These are phyloP conservation scores for Trichoderma atroviride DNA, from an alignment of 2,329 filamentous ascomycete genomes.

Conservation along the genomic window DNA sequence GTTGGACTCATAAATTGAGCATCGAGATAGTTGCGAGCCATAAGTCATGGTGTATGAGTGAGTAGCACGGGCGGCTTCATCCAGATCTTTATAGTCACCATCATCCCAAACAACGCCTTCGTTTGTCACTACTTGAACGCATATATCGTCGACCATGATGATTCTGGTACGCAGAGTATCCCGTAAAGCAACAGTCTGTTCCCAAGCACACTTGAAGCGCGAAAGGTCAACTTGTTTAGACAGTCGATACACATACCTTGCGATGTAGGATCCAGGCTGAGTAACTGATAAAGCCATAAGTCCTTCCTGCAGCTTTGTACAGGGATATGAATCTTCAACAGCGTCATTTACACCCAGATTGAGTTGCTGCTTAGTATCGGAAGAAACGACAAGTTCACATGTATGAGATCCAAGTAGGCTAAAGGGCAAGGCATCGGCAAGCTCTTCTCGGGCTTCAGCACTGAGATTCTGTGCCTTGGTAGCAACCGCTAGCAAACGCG, in stretches of 20 bases:
- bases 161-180: constrained; percentile 28
- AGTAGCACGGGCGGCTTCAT: neutral
- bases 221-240: constrained; percentile 30
- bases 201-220: constrained; percentile 38
- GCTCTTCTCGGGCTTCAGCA: neutral
- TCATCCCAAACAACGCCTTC: neutral
- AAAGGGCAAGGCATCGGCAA: neutral
- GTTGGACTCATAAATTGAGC: constrained; percentile 2
- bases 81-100: neutral
- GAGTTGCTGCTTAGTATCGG: neutral
- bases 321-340: constrained; percentile 43
- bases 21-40: constrained; percentile 19
- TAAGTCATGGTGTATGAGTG: constrained; percentile 15
- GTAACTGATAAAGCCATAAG: constrained; percentile 42
- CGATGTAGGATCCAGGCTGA: constrained; percentile 41
- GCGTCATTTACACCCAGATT: neutral
- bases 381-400: neutral
- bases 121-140: constrained; percentile 26
- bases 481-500: constrained; percentile 17
- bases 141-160: constrained; percentile 11
- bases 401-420: neutral
- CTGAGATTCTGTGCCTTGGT: neutral
- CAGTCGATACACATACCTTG: constrained; percentile 34
- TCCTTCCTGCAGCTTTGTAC: constrained; percentile 45
- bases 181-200: neutral